These are phyloP conservation scores for Chrysoporthe austroafricana DNA, from an alignment of 2,329 filamentous ascomycete genomes.

Conservation along the genomic window DNA sequence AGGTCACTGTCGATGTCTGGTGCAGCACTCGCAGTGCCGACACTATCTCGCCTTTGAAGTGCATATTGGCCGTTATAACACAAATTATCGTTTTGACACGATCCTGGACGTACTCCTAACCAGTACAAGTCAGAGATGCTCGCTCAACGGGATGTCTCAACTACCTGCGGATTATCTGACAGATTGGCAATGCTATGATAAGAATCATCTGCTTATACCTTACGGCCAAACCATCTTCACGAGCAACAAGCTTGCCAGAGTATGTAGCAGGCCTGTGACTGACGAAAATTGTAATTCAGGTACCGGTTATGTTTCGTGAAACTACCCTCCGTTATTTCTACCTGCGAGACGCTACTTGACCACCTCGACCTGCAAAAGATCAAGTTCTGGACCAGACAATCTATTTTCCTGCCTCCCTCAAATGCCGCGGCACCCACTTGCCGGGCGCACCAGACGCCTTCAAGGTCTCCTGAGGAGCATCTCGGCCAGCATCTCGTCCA, in stretches of 20 bases:
- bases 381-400: slow-evolving; percentile 3
- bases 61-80: neutral
- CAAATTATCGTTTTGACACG: too few relatives aligned
- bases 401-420: slow-evolving; percentile 31
- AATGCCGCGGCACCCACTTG: slow-evolving; percentile 61
- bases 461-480: slow-evolving; percentile 52
- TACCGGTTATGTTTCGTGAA: neutral
- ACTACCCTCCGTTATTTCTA: slow-evolving; percentile 23
- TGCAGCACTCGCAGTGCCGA: too few relatives aligned
- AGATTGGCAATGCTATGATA: slow-evolving; percentile 4
- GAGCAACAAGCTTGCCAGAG: neutral
- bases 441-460: slow-evolving; percentile 57
- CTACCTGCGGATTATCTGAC: neutral
- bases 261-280: neutral
- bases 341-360: slow-evolving; percentile 21
- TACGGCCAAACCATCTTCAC: neutral
- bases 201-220: neutral
- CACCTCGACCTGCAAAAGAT: slow-evolving; percentile 14
- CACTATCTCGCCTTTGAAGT: neutral
- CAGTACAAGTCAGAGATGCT: neutral
- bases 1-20: too few relatives aligned
- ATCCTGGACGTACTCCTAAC: neutral
- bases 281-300: neutral
- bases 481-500: slow-evolving; percentile 48
- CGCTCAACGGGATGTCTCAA: neutral